Percentiles rank a stretch among this genome's conserved stretches.
phyloP scores from a whole-genome alignment of 164 flowering plant species.

The Stephania yunnanensis region DNA sequence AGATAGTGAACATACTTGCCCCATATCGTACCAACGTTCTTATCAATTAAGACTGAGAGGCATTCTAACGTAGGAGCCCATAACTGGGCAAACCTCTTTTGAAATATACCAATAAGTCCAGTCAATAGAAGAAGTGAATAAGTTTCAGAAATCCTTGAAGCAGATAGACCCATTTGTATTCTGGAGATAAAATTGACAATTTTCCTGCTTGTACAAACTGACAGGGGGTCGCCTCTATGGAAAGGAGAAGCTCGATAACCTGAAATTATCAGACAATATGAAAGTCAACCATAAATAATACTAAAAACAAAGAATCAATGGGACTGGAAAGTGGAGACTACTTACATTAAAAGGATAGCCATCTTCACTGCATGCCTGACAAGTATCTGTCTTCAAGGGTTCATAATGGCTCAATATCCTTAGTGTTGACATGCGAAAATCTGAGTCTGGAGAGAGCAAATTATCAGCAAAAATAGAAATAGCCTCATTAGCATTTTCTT shows the following conservation, averaged over 20 bases:
- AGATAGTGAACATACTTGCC: slow-evolving; percentile 45
- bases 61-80: slow-evolving; percentile 74
- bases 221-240: slow-evolving; percentile 65
- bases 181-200: slow-evolving; percentile 45
- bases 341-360: slow-evolving; percentile 35
- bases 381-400: slow-evolving; percentile 30
- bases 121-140: slow-evolving; percentile 49
- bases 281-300: slow-evolving; percentile 2
- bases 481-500: slow-evolving; percentile 37
- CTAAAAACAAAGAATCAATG: neutral
- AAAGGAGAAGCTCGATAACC: slow-evolving; percentile 67
- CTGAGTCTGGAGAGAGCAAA: slow-evolving; percentile 50
- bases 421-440: slow-evolving; percentile 65
- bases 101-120: slow-evolving; percentile 78
- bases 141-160: slow-evolving; percentile 45
- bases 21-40: slow-evolving; percentile 44
- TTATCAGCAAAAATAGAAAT: slow-evolving; percentile 52
- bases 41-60: slow-evolving; percentile 46
- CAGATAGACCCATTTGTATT: slow-evolving; percentile 56
- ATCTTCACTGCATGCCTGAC: slow-evolving; percentile 25
- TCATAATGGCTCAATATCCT: slow-evolving; percentile 71
- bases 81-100: slow-evolving; percentile 65
- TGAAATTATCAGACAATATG: slow-evolving; percentile 22
- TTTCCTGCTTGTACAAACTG: slow-evolving; percentile 67
- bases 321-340: neutral